Conservation (phyloP, 2,329 filamentous ascomycete genomes). For the Ophiostoma sp. region DNA sequence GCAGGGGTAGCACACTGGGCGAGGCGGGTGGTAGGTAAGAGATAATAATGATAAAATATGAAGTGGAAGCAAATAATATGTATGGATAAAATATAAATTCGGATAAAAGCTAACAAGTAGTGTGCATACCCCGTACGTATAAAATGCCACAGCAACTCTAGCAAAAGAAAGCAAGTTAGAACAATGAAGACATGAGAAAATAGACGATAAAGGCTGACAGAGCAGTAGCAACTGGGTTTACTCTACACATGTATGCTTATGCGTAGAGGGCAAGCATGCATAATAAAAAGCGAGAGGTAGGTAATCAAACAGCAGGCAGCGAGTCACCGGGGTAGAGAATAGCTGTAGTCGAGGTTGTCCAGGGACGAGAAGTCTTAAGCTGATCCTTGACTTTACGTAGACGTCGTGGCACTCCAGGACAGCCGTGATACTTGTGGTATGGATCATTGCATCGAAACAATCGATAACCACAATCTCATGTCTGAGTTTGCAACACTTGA, state of each 20-base stretch:
- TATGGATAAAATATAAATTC: not conserved
- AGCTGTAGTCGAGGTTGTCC: no score
- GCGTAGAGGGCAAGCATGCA: not conserved
- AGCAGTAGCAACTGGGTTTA: not conserved
- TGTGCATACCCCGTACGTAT: not conserved
- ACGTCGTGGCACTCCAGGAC: not conserved
- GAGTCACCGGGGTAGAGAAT: not conserved
- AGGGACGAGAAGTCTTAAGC: not conserved
- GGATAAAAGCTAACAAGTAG: not conserved
- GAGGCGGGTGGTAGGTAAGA: constrained; percentile 3
- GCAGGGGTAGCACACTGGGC: not conserved
- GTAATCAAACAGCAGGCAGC: not conserved
- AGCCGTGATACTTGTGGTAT: no score
- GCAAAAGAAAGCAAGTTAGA: not conserved
- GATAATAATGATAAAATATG: not conserved
- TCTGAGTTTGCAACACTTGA: no score
- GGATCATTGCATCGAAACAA: no score
- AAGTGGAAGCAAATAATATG: not conserved
- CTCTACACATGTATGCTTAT: not conserved
- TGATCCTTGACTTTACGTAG: not conserved
- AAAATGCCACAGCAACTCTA: not conserved
- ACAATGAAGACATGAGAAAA: not conserved
- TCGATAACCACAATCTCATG: no score
- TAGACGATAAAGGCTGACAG: not conserved
- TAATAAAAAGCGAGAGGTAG: not conserved